Base-by-base conservation (phyloP, 2,329 filamentous ascomycete species). In the Penicillium sp. region DNA sequence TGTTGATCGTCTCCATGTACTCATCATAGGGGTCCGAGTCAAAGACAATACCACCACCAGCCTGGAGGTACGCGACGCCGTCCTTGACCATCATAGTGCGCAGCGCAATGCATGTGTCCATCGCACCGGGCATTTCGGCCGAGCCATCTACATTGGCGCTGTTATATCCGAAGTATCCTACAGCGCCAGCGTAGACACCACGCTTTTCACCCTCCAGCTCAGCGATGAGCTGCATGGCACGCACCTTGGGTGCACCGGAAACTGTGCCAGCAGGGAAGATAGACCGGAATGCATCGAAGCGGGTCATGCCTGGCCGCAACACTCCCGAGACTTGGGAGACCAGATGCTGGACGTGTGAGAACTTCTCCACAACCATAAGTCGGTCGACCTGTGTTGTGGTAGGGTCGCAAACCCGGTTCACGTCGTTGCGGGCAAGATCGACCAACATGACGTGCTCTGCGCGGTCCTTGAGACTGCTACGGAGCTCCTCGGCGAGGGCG, bases 191-290 rank as follows among this genome's bases (percentile, higher is more conserved):
- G 70, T 99, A 99, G 37, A 97, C 86, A 38, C 94, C 93, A 52
- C 94, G 83, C 81, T 97, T 97, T 82, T 99, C 94, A 61, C 84
- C 80, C 77, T 99, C 94, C 44, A 97, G 78, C 77, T 97, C 93
- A 44, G 90, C 91, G 67, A 99, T 99, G 59, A 99, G 80, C 77
- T 97, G 90, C 94, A 99, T 99, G 3, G 94, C 94, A 60, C 88
- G 86, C 53, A 99, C 91, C 78, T 99, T 99, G 55, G 94, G 94
- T 4, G 94, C 93, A 5, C 94, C 94, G 17, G 89, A 94, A 30
- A 97, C 93, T 0, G 94, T 99, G 53, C 94, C 94, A 5, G 94
- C 94, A 0, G 94, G 94, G 79, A 99, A 99, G 67, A 99, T 97
- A 62, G 89, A 92, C 37, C 93, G 85, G 78, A 99, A 96, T 10